phyloP scores from a whole-genome alignment of 257 asterid genomes.

The Nyctanthes arbortristis region DNA sequence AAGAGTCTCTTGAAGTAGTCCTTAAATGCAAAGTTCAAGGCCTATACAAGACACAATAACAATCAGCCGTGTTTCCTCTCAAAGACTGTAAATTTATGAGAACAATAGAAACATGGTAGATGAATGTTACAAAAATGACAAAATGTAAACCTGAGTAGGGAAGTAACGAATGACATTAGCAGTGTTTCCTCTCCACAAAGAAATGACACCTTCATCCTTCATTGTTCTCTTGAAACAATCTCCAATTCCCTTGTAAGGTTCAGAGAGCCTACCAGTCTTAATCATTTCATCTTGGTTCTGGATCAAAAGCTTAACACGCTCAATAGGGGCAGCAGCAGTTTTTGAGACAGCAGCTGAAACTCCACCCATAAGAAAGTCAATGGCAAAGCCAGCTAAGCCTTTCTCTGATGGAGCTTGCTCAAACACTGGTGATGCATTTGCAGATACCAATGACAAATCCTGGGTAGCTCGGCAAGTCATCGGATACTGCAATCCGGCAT shows the following conservation, averaged over 20 bases:
- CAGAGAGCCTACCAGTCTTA: constrained; percentile 43
- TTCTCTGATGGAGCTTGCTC: constrained; percentile 47
- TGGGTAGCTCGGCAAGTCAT: constrained; percentile 25
- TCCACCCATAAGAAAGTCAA: constrained; percentile 50
- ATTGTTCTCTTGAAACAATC: constrained; percentile 45
- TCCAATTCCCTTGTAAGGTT: constrained; percentile 50
- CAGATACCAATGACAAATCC: constrained; percentile 31
- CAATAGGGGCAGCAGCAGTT: constrained; percentile 52
- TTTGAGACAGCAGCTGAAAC: constrained; percentile 48
- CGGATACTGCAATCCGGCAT: constrained; percentile 31
- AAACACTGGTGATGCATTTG: constrained; percentile 44
- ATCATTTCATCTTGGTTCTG: constrained; percentile 53
- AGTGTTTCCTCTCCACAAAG: constrained; percentile 58
- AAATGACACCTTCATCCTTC: constrained; percentile 38
- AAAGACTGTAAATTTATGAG: no score
- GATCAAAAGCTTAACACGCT: constrained; percentile 51
- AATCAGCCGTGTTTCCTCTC: no score
- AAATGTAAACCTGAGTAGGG: constrained; percentile 42
- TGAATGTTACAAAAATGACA: background rate
- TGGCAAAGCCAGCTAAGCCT: constrained; percentile 42
- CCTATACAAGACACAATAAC: constrained; percentile 22
- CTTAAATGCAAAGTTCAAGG: constrained; percentile 52
- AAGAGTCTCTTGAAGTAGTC: constrained; percentile 59
- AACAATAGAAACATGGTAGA: background rate
- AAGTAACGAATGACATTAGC: constrained; percentile 50